Conservation (phyloP, 2,329 filamentous ascomycete species). For the Nothophaeocryptopus gaeumannii region DNA sequence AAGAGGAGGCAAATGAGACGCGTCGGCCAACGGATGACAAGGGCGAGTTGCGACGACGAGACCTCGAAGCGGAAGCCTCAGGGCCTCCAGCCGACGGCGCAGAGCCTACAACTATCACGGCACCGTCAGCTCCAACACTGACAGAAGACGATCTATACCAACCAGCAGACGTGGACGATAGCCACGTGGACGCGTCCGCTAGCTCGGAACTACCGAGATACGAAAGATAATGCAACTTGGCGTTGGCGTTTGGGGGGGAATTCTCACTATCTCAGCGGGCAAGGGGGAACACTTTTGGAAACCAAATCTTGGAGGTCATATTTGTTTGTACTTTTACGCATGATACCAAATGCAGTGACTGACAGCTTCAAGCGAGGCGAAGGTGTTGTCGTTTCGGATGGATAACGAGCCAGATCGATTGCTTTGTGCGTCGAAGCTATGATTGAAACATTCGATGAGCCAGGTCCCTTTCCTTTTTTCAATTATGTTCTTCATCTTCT, state of each 20-base stretch:
- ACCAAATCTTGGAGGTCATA: too few relatives aligned
- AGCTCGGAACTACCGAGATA: slow-evolving; percentile 18
- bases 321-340: too few relatives aligned
- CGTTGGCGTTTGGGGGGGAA: slow-evolving; percentile 9
- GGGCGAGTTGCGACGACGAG: slow-evolving; percentile 63
- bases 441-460: too few relatives aligned
- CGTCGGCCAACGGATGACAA: slow-evolving; percentile 62
- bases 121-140: slow-evolving; percentile 13
- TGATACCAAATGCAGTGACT: too few relatives aligned
- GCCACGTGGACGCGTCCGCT: slow-evolving; percentile 12
- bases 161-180: slow-evolving; percentile 9
- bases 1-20: slow-evolving; percentile 1
- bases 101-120: background rate
- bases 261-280: background rate
- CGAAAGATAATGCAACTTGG: slow-evolving; percentile 14
- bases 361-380: too few relatives aligned
- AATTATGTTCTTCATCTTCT: too few relatives aligned
- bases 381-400: too few relatives aligned
- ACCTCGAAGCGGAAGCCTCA: slow-evolving; percentile 42
- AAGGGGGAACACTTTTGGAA: too few relatives aligned
- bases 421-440: too few relatives aligned
- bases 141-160: slow-evolving; percentile 19
- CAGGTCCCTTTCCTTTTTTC: too few relatives aligned
- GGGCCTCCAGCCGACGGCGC: slow-evolving; percentile 34
- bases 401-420: too few relatives aligned